Base-by-base conservation (phyloP, 805 yeast genomes). In the Sugiyamaella smithiae region DNA sequence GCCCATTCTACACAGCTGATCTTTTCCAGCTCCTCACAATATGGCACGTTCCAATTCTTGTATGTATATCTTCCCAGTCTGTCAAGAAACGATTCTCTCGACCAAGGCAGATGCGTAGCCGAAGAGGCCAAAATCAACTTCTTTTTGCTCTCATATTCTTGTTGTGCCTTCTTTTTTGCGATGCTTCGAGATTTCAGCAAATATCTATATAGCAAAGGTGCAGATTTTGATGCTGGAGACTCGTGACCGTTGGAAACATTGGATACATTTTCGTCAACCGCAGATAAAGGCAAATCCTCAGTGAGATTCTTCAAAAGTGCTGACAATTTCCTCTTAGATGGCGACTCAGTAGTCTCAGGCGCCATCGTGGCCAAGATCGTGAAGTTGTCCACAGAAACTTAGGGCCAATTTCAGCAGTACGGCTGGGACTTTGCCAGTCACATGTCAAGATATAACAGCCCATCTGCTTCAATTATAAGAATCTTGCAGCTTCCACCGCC, bases 41-140 rank as follows among this genome's bases (percentile, higher is more conserved):
- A 35, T 5, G 51, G 51, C 5, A 51, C 43, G 16, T 24, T 44
- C 54, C 54, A 51, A 29, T 48, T 40, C 26, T 26, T 26, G 29
- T 37, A 35, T 1, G 44, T 37, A 28, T 14, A 51, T 17, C 48
- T 37, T 6, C 41, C n/a, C 32, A 51, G 42, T 16, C 54, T 31
- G 6, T 33, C 32, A 2, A 51, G 41, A 20, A 51, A 44, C 12
- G 19, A 14, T 7, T 51, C 49, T 16, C 51, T 43, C 26, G 54
- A 51, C 54, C 54, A 51, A 6, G 54, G 54, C 20, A 17, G 23
- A 20, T 45, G 37, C 23, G 44, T 19, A 14, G 38, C 38, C 4
- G 22, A 25, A 19, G 43, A 25, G 2, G 12, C 33, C 12, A 26
- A 28, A 17, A 14, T 9, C n/a, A 16, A n/a, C 14, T 11, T 26